Evolutionary conservation across 2,329 filamentous ascomycete genomes (phyloP).

Genomic region (Fusarium domesticum): DNA sequence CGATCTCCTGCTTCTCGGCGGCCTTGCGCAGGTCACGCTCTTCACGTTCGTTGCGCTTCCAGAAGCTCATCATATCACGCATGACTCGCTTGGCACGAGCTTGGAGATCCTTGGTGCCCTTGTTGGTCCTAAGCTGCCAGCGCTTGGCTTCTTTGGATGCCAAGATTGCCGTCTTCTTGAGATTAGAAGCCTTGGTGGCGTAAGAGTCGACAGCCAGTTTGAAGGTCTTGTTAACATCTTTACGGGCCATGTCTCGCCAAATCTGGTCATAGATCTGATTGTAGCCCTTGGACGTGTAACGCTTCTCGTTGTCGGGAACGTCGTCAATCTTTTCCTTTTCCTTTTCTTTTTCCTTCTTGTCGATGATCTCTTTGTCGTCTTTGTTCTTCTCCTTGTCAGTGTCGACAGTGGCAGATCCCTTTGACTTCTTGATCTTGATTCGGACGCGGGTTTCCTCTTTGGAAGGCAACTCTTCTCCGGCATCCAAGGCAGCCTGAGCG

Average conservation of each 20-base stretch:
- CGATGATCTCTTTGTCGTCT: conserved; percentile 38
- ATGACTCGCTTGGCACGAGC: conserved; percentile 96
- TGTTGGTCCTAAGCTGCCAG: conserved; percentile 97
- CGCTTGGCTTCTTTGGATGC: conserved; percentile 95
- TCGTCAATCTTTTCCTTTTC: conserved; percentile 53
- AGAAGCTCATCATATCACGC: conserved; percentile 99
- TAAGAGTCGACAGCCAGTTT: conserved; percentile 85
- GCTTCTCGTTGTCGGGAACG: conserved; percentile 55
- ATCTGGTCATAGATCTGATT: conserved; percentile 98
- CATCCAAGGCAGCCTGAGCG: conserved; percentile 79
- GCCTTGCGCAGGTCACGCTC: conserved; percentile 92
- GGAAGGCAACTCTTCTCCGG: conserved; percentile 65
- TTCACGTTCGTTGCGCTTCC: conserved; percentile 98
- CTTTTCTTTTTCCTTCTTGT: conserved; percentile 41
- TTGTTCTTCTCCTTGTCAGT: conserved; percentile 53
- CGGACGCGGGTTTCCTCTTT: conserved; percentile 60
- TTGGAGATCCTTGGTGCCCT: conserved; percentile 96
- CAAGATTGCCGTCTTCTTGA: conserved; percentile 94
- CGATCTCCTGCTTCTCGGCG: conserved; percentile 91
- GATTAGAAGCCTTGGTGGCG: conserved; percentile 84
- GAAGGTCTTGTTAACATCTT: conserved; percentile 89
- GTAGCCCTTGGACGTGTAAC: conserved; percentile 86
- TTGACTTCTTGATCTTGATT: conserved; percentile 59
- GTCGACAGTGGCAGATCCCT: conserved; percentile 35
- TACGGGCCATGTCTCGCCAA: conserved; percentile 89